Conservation (phyloP, 176 grass and related monocot species). For the Elaeis guineensis region DNA sequence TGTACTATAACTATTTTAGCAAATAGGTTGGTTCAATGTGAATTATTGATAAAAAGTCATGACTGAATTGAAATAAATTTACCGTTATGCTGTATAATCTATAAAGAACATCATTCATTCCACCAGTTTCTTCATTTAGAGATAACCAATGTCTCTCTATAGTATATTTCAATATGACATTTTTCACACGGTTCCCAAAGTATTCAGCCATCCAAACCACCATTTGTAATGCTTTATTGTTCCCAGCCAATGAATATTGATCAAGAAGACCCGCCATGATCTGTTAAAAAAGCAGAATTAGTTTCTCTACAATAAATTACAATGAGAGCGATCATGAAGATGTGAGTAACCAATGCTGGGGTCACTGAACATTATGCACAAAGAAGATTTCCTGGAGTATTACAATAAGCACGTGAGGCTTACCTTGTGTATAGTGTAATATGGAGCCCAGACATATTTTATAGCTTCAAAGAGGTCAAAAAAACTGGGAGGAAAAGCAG, state of each 20-base stretch:
- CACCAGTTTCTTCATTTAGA: conserved; percentile 95
- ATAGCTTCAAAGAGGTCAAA: conserved; percentile 93
- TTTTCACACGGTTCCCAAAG: conserved; percentile 60
- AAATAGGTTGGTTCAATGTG: too few relatives aligned
- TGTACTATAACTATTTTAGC: too few relatives aligned
- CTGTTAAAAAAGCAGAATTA: conserved; percentile 29
- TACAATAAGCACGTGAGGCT: not conserved
- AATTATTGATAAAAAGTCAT: too few relatives aligned
- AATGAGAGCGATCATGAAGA: too few relatives aligned
- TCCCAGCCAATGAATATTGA: conserved; percentile 60
- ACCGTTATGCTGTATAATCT: conserved; percentile 80
- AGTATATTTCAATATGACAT: conserved; percentile 53
- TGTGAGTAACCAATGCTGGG: too few relatives aligned
- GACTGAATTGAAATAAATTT: not conserved
- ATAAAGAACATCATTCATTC: conserved; percentile 99
- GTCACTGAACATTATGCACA: too few relatives aligned
- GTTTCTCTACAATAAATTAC: too few relatives aligned
- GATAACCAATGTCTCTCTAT: conserved; percentile 82
- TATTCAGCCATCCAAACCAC: conserved; percentile 77
- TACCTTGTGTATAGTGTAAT: conserved; percentile 97
- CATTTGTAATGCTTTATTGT: conserved; percentile 51
- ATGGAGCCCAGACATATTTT: conserved; percentile 79
- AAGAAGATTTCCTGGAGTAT: too few relatives aligned
- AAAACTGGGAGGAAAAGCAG: conserved; percentile 86
- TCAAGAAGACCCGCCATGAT: conserved; percentile 91